These are phyloP conservation scores for Debaryomyces subglobosus DNA, from an alignment of 1,139 yeast species.

Conservation along the genomic window DNA sequence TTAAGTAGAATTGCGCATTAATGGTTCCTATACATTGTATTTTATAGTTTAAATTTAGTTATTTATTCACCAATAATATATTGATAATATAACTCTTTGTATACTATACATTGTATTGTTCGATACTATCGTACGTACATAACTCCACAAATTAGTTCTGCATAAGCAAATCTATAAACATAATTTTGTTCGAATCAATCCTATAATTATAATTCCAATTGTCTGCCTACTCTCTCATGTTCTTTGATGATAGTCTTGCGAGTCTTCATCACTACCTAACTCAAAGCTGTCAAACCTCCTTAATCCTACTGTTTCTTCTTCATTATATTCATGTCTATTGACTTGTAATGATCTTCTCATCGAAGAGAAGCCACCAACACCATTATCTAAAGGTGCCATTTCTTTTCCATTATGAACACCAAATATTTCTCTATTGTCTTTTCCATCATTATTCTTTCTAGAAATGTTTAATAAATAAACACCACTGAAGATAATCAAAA, in stretches of 20 bases:
- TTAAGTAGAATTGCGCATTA: conserved; percentile 30
- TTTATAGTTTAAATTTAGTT: conserved; percentile 10
- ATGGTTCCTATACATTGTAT: conserved; percentile 10
- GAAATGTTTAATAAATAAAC: conserved; percentile 82
- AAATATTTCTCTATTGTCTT: conserved; percentile 55
- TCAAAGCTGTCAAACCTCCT: conserved; percentile 68
- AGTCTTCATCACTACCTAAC: conserved; percentile 48
- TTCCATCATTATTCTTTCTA: conserved; percentile 63
- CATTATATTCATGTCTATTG: conserved; percentile 51
- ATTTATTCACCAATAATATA: conserved; percentile 7
- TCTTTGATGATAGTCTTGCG: conserved; percentile 6
- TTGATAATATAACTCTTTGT: background rate
- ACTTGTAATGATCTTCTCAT: conserved; percentile 69
- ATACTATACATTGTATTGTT: background rate
- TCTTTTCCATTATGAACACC: conserved; percentile 60
- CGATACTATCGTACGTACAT: background rate
- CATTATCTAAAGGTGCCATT: conserved; percentile 77
- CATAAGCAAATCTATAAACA: background rate
- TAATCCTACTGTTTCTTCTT: conserved; percentile 59
- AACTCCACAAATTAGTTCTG: background rate
- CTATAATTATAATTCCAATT: background rate
- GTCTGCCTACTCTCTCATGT: background rate
- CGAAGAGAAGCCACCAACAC: conserved; percentile 73
- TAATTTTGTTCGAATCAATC: background rate
- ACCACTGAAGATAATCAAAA: conserved; percentile 84